phyloP scores from a whole-genome alignment of 345 rosid genomes.

The Acer negundo region DNA sequence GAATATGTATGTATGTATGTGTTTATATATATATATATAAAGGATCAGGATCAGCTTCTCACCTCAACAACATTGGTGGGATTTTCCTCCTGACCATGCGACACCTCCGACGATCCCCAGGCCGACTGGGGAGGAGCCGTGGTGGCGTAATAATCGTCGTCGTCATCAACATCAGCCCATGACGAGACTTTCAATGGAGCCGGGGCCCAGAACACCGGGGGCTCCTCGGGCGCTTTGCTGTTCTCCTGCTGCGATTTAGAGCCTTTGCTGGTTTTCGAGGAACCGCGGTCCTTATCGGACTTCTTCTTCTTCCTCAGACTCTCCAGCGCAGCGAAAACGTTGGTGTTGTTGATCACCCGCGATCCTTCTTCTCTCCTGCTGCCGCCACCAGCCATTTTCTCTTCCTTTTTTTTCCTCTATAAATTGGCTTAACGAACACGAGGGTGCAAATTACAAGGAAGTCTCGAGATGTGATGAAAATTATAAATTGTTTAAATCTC shows the following conservation, averaged over 20 bases:
- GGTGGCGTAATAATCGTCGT: conserved; percentile 60
- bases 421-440: background rate
- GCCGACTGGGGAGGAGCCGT: conserved; percentile 45
- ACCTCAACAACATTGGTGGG: conserved; percentile 38
- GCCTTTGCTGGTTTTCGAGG: conserved; percentile 34
- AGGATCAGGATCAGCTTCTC: background rate
- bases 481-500: background rate
- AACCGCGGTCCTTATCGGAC: conserved; percentile 33
- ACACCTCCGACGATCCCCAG: conserved; percentile 39
- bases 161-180: conserved; percentile 61
- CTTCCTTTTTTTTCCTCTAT: background rate
- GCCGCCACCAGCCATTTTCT: conserved; percentile 50
- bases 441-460: background rate
- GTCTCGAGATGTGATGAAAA: background rate
- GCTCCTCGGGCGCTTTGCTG: conserved; percentile 48
- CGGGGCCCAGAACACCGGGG: conserved; percentile 57
- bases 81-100: conserved; percentile 32
- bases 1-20: too few relatives aligned
- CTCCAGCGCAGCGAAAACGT: conserved; percentile 62
- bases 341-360: conserved; percentile 49
- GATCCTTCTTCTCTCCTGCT: conserved; percentile 57
- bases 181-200: conserved; percentile 47
- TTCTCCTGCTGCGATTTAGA: conserved; percentile 30
- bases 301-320: conserved; percentile 65
- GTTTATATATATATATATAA: too few relatives aligned